Evolutionary conservation across 2,329 filamentous ascomycete genomes (phyloP), one percentile per base, ranked within the genome.

Genomic region (Myriosclerotinia scirpicola): DNA sequence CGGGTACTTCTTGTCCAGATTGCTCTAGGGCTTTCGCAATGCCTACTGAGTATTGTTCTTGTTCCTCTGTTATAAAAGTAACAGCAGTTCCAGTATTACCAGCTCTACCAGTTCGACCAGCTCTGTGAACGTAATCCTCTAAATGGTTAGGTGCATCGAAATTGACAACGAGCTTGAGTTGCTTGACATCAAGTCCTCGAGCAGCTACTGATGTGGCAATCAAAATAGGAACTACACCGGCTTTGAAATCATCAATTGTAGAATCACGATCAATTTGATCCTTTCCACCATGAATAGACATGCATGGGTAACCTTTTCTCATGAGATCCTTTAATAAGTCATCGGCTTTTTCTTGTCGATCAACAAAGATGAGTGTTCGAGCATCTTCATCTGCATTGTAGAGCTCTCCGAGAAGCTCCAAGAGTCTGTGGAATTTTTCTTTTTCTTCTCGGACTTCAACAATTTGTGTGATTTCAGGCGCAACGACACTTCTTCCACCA

Each of bases 171-270:
- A 98, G 84, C 78, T 96, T 97, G 44, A 99, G 83, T 77, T 96
- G 92, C 79, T 97, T 97, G 54, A 99, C 94, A 77, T 99, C 95
- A 52, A 99, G 82, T 68, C 95, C 95, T 78, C 95, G 91, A 61
- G 95, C 95, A 50, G 95, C 95, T 67, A 99, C 92, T 14, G 94
- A 97, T 0, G 95, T 99, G 14, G 95, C 95, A 75, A 98, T 90
- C 75, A 99, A 83, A 66, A 99, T 90, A 0, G 93, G 93, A 58
- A 96, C 87, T 54, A 94, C 86, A 66, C 95, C 95, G 73, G 89
- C 90, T 79, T 96, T 98, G 83, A 97, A 97, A 76, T 97, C 93
- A 52, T 90, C 84, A 72, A 97, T 96, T 17, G 92, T 94, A 67
- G 92, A 94, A 78, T 97, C 93, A 70, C 93, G 90, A 76, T 97